These are phyloP conservation scores for Yarrowia galli DNA, from an alignment of 1,139 yeast species.

Conservation along the genomic window DNA sequence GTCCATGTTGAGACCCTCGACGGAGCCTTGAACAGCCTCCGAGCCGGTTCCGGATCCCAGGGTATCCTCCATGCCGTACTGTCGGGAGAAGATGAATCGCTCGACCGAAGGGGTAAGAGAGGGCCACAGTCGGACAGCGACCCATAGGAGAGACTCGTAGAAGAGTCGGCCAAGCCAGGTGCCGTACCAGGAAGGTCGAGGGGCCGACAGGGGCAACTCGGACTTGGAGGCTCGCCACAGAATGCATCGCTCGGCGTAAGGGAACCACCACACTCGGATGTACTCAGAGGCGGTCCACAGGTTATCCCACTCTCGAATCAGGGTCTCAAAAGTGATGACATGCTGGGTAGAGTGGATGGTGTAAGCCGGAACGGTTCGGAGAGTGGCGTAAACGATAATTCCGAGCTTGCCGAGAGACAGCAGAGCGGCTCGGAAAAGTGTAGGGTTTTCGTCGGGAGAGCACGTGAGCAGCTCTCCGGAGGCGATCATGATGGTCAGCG, in stretches of 20 bases:
- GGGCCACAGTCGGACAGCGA: slow-evolving; percentile 76
- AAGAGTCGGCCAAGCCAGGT: slow-evolving; percentile 76
- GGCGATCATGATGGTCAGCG: slow-evolving; percentile 69
- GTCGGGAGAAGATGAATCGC: slow-evolving; percentile 80
- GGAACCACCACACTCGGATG: slow-evolving; percentile 97
- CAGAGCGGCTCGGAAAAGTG: slow-evolving; percentile 82
- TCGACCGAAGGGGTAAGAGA: slow-evolving; percentile 84
- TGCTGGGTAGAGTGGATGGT: slow-evolving; percentile 83
- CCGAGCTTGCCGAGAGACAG: slow-evolving; percentile 93
- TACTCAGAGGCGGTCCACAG: slow-evolving; percentile 91
- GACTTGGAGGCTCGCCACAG: slow-evolving; percentile 88
- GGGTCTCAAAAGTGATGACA: slow-evolving; percentile 75
- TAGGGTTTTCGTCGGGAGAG: slow-evolving; percentile 70
- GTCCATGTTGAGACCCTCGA: slow-evolving; percentile 92
- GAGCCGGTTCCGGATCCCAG: slow-evolving; percentile 63
- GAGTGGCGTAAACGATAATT: slow-evolving; percentile 83
- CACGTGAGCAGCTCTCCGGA: slow-evolving; percentile 73
- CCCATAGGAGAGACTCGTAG: slow-evolving; percentile 79
- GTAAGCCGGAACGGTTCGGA: slow-evolving; percentile 84
- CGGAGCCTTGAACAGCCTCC: slow-evolving; percentile 71
- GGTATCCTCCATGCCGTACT: slow-evolving; percentile 76
- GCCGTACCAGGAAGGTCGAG: slow-evolving; percentile 86
- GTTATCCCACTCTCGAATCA: slow-evolving; percentile 61
- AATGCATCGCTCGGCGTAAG: slow-evolving; percentile 83
- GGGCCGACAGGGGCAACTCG: slow-evolving; percentile 66